These are phyloP conservation scores for Sordaria brevicollis DNA, from an alignment of 495 filamentous ascomycete species.

Conservation along the genomic window DNA sequence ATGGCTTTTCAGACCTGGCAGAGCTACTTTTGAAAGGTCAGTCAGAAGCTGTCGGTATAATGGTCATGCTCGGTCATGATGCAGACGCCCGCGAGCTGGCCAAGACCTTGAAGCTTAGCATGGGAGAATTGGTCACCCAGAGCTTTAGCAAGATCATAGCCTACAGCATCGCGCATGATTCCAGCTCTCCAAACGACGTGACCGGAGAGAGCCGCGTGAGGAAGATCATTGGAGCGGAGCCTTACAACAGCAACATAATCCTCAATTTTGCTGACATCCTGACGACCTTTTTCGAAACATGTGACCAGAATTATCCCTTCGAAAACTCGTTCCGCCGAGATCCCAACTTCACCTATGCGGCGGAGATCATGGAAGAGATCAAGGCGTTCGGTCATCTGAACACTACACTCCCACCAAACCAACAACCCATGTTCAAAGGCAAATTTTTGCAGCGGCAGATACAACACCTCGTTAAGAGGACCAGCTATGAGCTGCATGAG, in stretches of 20 bases:
- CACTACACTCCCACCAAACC: conserved; percentile 53
- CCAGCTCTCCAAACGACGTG: conserved; percentile 49
- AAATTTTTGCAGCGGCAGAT: conserved; percentile 66
- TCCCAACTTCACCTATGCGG: conserved; percentile 44
- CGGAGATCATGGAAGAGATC: conserved; percentile 56
- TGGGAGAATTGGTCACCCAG: conserved; percentile 46
- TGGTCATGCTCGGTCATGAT: conserved; percentile 72
- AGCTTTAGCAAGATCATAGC: conserved; percentile 74
- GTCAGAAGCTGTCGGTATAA: conserved; percentile 70
- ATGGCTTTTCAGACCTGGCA: conserved; percentile 59
- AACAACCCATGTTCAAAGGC: conserved; percentile 77
- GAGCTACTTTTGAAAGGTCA: conserved; percentile 65
- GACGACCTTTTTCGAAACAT: conserved; percentile 64
- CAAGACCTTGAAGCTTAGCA: conserved; percentile 39
- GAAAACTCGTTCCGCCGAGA: conserved; percentile 64
- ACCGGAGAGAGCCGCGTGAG: conserved; percentile 58
- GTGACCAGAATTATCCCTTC: conserved; percentile 54
- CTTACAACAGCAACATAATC: conserved; percentile 49
- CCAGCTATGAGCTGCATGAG: conserved; percentile 47
- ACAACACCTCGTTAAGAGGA: conserved; percentile 61
- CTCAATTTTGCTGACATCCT: conserved; percentile 67
- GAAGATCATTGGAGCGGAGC: conserved; percentile 55
- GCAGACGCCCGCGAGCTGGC: conserved; percentile 50
- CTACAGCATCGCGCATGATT: conserved; percentile 75
- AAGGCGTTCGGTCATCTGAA: conserved; percentile 50